Percentiles rank a stretch among this genome's conserved stretches.
These are phyloP conservation scores for Helianthus tuberosus DNA, from an alignment of 129 eudicot genomes.

Conservation along the genomic window DNA sequence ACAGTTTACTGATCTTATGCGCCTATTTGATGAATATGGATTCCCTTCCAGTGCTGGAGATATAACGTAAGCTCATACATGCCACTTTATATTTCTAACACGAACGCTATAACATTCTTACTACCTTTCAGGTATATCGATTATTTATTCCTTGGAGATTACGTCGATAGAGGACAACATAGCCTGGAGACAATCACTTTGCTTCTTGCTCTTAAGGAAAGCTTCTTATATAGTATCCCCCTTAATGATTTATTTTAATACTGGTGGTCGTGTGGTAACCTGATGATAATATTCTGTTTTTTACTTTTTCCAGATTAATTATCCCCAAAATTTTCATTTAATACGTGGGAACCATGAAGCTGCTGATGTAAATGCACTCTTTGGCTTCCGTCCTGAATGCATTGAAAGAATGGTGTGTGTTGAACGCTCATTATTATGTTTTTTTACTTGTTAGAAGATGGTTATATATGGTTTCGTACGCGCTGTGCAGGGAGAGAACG, in stretches of 20 bases:
- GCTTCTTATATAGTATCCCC: constrained; percentile 29
- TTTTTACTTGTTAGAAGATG: background rate
- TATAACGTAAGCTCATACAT: constrained; percentile 63
- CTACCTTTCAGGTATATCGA: constrained; percentile 80
- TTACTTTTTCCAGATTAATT: constrained; percentile 58
- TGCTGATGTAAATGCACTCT: constrained; percentile 95
- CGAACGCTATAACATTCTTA: constrained; percentile 8
- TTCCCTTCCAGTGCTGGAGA: constrained; percentile 97
- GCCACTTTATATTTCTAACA: background rate
- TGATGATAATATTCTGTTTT: background rate
- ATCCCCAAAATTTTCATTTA: constrained; percentile 87
- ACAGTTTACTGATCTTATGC: constrained; percentile 96
- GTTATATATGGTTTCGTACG: constrained; percentile 23
- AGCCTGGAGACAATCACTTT: constrained; percentile 96
- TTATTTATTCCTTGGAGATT: constrained; percentile 96
- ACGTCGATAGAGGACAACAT: constrained; percentile 99
- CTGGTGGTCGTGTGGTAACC: background rate
- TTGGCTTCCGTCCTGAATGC: constrained; percentile 98
- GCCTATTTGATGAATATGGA: constrained; percentile 97
- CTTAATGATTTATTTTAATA: background rate
- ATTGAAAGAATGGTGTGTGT: constrained; percentile 87
- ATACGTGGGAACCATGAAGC: constrained; percentile 99
- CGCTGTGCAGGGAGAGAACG: constrained; percentile 78
- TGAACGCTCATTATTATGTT: background rate
- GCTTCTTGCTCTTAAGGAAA: constrained; percentile 94